Evolutionary conservation across 768 basidiomycete species (phyloP).

Genomic region (Suillus clintonianus): DNA sequence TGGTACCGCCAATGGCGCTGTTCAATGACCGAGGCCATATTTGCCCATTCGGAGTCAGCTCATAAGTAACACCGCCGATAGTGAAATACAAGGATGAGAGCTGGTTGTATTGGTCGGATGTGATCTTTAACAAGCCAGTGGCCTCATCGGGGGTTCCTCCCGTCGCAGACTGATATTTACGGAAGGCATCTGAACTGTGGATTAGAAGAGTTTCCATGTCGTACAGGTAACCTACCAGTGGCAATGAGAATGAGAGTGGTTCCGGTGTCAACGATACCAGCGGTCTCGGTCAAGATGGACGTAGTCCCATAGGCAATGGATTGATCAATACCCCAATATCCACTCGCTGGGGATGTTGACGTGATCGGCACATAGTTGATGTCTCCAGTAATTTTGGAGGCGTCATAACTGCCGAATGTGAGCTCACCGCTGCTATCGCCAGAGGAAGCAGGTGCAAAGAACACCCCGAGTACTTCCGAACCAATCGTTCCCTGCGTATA

Average conservation of each 20-base stretch:
- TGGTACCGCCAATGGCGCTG: conserved; percentile 14
- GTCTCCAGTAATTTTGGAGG: conserved; percentile 32
- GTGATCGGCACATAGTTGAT: conserved; percentile 34
- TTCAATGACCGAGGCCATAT: conserved; percentile 24
- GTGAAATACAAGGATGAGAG: conserved; percentile 6
- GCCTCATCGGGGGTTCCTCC: conserved; percentile 10
- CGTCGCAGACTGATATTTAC: conserved; percentile 10
- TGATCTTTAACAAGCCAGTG: conserved; percentile 15
- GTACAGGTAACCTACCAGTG: conserved; percentile 18
- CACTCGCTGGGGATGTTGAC: conserved; percentile 28
- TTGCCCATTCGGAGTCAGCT: background rate
- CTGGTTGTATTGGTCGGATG: conserved; percentile 2
- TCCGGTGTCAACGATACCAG: conserved; percentile 40
- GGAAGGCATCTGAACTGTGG: conserved; percentile 12
- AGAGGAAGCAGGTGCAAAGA: conserved; percentile 29
- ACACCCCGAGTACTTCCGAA: conserved; percentile 27
- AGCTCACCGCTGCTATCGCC: conserved; percentile 33
- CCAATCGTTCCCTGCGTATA: conserved; percentile 29
- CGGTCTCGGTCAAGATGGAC: conserved; percentile 24
- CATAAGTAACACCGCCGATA: conserved; percentile 1
- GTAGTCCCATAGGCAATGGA: conserved; percentile 27
- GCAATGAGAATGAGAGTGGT: conserved; percentile 28
- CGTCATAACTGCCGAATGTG: conserved; percentile 37
- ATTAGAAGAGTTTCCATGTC: conserved; percentile 14
- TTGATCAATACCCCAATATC: conserved; percentile 38